A percentile compares a stretch with the other conserved stretches of the same genome.
These are phyloP conservation scores for Boletus rex-veris DNA, from an alignment of 768 basidiomycete genomes.

Conservation along the genomic window DNA sequence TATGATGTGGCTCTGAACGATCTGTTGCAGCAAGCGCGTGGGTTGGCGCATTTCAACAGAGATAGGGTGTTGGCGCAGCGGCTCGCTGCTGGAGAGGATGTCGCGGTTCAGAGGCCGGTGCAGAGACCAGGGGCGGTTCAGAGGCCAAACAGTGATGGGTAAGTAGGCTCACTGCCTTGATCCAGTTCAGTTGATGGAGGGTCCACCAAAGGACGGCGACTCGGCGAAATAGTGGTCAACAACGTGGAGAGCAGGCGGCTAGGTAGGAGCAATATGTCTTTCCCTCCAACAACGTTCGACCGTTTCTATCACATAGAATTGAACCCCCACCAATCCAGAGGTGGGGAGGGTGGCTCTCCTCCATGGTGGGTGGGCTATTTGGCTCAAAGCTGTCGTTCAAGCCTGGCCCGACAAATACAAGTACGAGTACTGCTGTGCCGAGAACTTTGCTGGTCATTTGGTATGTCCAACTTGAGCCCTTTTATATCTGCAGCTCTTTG, in stretches of 20 bases:
- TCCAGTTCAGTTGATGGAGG: too few species aligned
- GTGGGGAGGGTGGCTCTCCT: constrained; percentile 21
- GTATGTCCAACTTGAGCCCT: constrained; percentile 4
- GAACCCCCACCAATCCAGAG: neutral
- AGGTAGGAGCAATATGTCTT: constrained; percentile 4
- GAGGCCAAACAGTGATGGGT: too few species aligned
- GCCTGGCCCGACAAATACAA: neutral
- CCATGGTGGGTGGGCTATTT: constrained; percentile 4
- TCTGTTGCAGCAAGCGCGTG: constrained; percentile 23
- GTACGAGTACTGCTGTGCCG: neutral
- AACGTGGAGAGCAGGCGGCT: neutral
- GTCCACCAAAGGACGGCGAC: neutral
- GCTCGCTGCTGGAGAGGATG: constrained; percentile 6
- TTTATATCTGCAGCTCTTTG: neutral
- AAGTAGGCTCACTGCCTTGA: too few species aligned
- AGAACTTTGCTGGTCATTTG: neutral
- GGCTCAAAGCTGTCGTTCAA: neutral
- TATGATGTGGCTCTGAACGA: constrained; percentile 23
- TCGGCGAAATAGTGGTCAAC: neutral
- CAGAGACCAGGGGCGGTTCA: too few species aligned
- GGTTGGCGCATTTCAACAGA: constrained; percentile 12
- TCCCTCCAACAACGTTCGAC: constrained; percentile 1
- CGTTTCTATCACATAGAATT: neutral
- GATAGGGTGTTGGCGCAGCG: constrained; percentile 10
- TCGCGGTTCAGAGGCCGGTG: too few species aligned